Evolutionary conservation across 2,329 filamentous ascomycete genomes (phyloP), one percentile per base, ranked within the genome.

Genomic region (Aureobasidium sp.): DNA sequence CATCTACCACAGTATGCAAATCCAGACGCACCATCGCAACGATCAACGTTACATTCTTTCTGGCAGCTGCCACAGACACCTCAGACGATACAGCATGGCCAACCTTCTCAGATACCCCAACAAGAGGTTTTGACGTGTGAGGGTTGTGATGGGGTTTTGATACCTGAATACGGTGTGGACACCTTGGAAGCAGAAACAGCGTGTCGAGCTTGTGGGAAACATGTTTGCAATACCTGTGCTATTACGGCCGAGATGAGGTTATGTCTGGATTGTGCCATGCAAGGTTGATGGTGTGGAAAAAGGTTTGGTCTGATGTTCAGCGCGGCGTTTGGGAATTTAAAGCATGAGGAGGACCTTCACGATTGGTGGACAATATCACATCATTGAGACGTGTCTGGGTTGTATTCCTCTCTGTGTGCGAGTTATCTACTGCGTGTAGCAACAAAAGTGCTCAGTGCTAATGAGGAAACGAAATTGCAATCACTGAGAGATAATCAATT

Each of bases 11-110:
- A 29, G 20, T 20, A 20, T 20, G 20, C 20, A 20, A 20, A 20
- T 20, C 20, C 1, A 12, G 68, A 62, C 17, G 66, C 46, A 9
- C 44, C 39, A 50, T 17, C 66, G 13, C 78, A 79, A 63, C 75
- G 74, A 62, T 79, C 75, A 12, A 80, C 77, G 2, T 69, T 81
- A 1, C 78, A 81, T 63, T 71, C 73, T 2, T 80, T 81, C 67
- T 81, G 78, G 78, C 73, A 72, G 12, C 71, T 80, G 1, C 67
- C 73, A 8, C 71, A 73, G 17, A 67, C 47, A 32, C 5, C 29
- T 32, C 29, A 5, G 29, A 32, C 29, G 29, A 32, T 32, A 8
- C 29, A 20, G 20, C 20, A 20, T 20, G 20, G 20, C 20, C 20
- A 20, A 1, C 20, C 20, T 20, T 20, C 20, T 20, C 20, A 20